phyloP scores from a whole-genome alignment of 1,284 basidiomycete species.

The Sporisorium scitamineum region DNA sequence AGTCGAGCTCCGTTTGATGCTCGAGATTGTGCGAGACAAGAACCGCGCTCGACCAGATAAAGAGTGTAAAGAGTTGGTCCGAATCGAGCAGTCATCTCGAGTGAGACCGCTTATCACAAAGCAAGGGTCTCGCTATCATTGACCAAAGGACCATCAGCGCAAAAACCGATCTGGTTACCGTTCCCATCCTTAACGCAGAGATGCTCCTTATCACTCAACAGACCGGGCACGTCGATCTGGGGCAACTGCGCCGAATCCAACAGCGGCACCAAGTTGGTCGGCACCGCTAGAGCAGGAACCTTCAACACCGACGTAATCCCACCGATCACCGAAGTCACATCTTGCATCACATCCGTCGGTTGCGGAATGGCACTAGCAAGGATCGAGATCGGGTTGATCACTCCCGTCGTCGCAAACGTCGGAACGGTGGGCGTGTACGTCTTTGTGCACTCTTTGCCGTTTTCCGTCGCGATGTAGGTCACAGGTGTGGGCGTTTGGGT shows the following conservation, averaged over 20 bases:
- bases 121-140: slow-evolving; percentile 34
- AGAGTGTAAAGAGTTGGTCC: not conserved
- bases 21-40: no score
- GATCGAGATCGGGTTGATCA: slow-evolving; percentile 37
- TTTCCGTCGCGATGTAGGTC: slow-evolving; percentile 15
- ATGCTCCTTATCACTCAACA: slow-evolving; percentile 30
- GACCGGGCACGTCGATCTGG: slow-evolving; percentile 25
- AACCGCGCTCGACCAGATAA: not conserved
- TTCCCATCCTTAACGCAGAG: slow-evolving; percentile 32
- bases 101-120: slow-evolving; percentile 4
- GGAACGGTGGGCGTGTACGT: slow-evolving; percentile 19
- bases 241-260: slow-evolving; percentile 27
- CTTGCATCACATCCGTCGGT: slow-evolving; percentile 17
- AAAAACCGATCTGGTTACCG: slow-evolving; percentile 35
- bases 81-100: not conserved
- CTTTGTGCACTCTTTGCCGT: slow-evolving; percentile 21
- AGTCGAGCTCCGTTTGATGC: not conserved
- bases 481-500: slow-evolving; percentile 12
- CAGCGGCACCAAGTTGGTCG: slow-evolving; percentile 33
- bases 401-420: slow-evolving; percentile 18
- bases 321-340: slow-evolving; percentile 29
- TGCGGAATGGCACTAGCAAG: slow-evolving; percentile 25
- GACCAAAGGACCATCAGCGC: slow-evolving; percentile 26
- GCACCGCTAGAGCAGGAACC: slow-evolving; percentile 19
- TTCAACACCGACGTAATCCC: slow-evolving; percentile 27